Conservation (phyloP, 2,329 filamentous ascomycete genomes). For the Exutisphaerella laricina region DNA sequence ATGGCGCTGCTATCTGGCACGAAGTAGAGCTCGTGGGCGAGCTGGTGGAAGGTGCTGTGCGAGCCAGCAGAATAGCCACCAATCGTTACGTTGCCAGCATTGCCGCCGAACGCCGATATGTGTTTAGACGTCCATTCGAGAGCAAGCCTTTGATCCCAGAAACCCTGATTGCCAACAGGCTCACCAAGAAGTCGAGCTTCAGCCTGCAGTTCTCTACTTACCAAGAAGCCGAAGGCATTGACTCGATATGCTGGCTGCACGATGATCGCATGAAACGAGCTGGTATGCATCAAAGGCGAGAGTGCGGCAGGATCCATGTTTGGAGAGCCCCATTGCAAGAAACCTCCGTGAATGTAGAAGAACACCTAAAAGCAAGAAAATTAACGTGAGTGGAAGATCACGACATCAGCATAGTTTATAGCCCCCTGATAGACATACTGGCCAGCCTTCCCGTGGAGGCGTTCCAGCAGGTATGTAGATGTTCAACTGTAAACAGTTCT, state of each 20-base stretch:
- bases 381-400: too few species aligned
- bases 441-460: conserved; percentile 47
- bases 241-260: conserved; percentile 54
- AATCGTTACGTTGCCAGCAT: conserved; percentile 48
- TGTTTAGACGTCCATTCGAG: conserved; percentile 52
- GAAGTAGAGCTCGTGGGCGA: conserved; percentile 51
- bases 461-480: conserved; percentile 50
- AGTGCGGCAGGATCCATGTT: conserved; percentile 41
- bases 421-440: too few species aligned
- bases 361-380: too few species aligned
- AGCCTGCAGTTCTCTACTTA: conserved; percentile 43
- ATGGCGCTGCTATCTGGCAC: conserved; percentile 42
- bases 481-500: conserved; percentile 54
- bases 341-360: conserved; percentile 54
- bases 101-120: conserved; percentile 46
- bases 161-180: conserved; percentile 47
- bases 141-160: conserved; percentile 53
- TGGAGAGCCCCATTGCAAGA: conserved; percentile 51
- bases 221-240: conserved; percentile 53
- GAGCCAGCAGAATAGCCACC: conserved; percentile 53
- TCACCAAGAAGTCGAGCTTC: conserved; percentile 38
- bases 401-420: too few species aligned
- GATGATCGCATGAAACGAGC: conserved; percentile 46
- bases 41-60: conserved; percentile 53
- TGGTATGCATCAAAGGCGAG: conserved; percentile 45